Conservation (phyloP, 2,329 filamentous ascomycete species). For the Venturia effusa region DNA sequence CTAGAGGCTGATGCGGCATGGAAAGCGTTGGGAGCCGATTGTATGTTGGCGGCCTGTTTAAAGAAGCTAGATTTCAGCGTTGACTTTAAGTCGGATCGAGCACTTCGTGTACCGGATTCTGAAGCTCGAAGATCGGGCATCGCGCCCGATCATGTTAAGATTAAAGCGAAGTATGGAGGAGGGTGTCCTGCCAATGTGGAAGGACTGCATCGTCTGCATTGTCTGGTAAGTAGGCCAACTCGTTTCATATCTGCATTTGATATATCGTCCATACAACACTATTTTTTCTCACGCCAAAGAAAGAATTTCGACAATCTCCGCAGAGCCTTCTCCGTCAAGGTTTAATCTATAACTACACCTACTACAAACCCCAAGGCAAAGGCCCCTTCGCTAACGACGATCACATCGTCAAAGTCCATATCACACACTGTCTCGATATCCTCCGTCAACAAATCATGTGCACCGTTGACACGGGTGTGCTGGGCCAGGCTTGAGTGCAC, state of each 20-base stretch:
- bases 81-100: constrained; percentile 31
- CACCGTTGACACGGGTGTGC: constrained; percentile 46
- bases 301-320: background rate
- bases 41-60: background rate
- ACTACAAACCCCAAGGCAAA: constrained; percentile 40
- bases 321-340: constrained; percentile 49
- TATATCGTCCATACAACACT: too few relatives aligned
- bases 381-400: constrained; percentile 48
- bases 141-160: constrained; percentile 43
- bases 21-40: constrained; percentile 41
- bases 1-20: constrained; percentile 49
- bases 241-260: too few relatives aligned
- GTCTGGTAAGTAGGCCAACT: constrained; percentile 31
- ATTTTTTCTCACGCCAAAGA: too few relatives aligned
- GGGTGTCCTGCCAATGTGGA: constrained; percentile 48
- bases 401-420: constrained; percentile 43
- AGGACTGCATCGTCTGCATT: constrained; percentile 48
- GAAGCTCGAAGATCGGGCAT: constrained; percentile 33
- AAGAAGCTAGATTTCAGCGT: constrained; percentile 46
- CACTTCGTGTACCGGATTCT: constrained; percentile 1
- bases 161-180: constrained; percentile 45
- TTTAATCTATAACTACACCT: constrained; percentile 48
- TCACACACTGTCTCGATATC: constrained; percentile 52
- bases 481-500: constrained; percentile 51
- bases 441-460: constrained; percentile 55